Percentiles rank a stretch among this genome's conserved stretches.
Evolutionary conservation across 345 rosid species (phyloP).

Genomic region (Stellera chamaejasme): DNA sequence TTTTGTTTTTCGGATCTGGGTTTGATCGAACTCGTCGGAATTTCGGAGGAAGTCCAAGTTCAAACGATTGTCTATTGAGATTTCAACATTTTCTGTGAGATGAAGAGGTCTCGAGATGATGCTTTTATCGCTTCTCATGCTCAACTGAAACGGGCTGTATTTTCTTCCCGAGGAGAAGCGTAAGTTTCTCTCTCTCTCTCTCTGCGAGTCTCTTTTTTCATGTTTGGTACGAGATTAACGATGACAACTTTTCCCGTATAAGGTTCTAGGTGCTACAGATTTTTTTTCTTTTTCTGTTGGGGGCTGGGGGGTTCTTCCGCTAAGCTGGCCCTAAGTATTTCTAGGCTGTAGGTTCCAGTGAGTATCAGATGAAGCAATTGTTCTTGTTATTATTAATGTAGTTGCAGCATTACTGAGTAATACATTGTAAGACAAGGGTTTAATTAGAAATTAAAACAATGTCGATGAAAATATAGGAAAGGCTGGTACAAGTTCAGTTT

Average conservation of each 20-base stretch:
- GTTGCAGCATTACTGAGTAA: neutral
- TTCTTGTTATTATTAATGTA: slow-evolving; percentile 2
- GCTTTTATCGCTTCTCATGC: slow-evolving; percentile 38
- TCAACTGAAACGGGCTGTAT: no score
- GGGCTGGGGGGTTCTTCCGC: slow-evolving; percentile 11
- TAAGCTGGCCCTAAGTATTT: neutral
- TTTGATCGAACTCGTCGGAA: slow-evolving; percentile 18
- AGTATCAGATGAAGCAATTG: slow-evolving; percentile 4
- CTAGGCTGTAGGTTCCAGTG: neutral
- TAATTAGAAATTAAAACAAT: slow-evolving; percentile 5
- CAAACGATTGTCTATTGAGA: slow-evolving; percentile 27
- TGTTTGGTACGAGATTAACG: no score
- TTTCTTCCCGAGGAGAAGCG: slow-evolving; percentile 9
- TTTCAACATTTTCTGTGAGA: slow-evolving; percentile 19
- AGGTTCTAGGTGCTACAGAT: no score
- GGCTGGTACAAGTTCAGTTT: neutral
- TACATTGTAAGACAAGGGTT: slow-evolving; percentile 2
- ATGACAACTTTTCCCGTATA: no score
- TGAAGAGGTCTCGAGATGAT: slow-evolving; percentile 89
- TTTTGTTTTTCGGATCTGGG: slow-evolving; percentile 11
- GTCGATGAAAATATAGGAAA: neutral
- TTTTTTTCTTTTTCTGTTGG: no score
- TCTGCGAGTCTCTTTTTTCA: no score
- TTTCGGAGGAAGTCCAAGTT: slow-evolving; percentile 16
- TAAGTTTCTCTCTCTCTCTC: slow-evolving; percentile 23